A percentile compares a stretch with the other conserved stretches of the same genome.
These are phyloP conservation scores for Lachnellula hyalina DNA, from an alignment of 2,329 filamentous ascomycete species.

Conservation along the genomic window DNA sequence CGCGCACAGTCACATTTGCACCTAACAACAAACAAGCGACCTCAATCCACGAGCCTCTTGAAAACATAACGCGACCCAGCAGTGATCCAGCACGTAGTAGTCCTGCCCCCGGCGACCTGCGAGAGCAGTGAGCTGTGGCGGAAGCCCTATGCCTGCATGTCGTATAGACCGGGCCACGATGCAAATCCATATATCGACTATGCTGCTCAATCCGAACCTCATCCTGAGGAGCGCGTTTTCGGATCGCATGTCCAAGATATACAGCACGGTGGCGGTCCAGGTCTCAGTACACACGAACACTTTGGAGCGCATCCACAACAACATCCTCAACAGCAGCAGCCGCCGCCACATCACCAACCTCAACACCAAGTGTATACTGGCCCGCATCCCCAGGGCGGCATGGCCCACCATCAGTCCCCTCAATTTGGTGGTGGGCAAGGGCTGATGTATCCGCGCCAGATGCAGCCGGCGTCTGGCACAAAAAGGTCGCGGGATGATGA, in stretches of 20 bases:
- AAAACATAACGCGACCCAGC: constrained; percentile 28
- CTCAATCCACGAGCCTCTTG: constrained; percentile 22
- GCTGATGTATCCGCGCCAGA: constrained; percentile 37
- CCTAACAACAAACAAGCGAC: constrained; percentile 27
- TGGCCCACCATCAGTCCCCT: constrained; percentile 45
- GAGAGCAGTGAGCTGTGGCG: constrained; percentile 73
- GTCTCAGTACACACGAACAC: constrained; percentile 26
- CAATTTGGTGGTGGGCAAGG: constrained; percentile 46
- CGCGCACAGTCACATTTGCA: constrained; percentile 23
- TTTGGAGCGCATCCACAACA: constrained; percentile 45
- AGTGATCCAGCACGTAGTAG: constrained; percentile 28
- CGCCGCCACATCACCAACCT: constrained; percentile 44
- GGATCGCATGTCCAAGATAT: constrained; percentile 40
- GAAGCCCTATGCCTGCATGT: constrained; percentile 55
- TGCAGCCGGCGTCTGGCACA: constrained; percentile 27
- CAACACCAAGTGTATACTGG: constrained; percentile 51
- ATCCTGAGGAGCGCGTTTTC: constrained; percentile 61
- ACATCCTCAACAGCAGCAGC: constrained; percentile 40
- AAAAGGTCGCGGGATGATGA: constrained; percentile 57
- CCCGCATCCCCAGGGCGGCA: constrained; percentile 38
- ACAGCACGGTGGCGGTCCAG: constrained; percentile 29
- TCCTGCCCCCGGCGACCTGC: constrained; percentile 61
- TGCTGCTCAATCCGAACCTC: constrained; percentile 61
- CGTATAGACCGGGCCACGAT: constrained; percentile 55
- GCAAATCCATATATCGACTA: constrained; percentile 67